Base-by-base conservation (phyloP, 1,284 basidiomycete genomes). In the Ceratobasidium sp. region DNA sequence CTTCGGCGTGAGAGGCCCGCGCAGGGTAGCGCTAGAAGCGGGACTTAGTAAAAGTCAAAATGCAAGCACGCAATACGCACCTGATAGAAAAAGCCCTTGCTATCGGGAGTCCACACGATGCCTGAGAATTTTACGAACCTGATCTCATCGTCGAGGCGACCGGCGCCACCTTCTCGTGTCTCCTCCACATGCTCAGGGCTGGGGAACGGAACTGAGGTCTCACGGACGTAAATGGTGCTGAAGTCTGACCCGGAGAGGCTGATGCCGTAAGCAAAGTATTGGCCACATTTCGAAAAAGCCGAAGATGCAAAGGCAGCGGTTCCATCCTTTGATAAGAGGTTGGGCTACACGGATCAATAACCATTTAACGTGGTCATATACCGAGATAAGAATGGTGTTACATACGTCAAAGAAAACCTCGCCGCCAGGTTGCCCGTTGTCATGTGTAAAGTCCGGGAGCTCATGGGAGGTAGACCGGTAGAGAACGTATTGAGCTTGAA, bases 81-180 rank as follows among this genome's bases (percentile, higher is more conserved):
- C 85, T 94, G 92, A 82, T 95, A 95, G 84, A 94, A 93, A 83
- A 95, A 94, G 0, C 93, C 93, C 79, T 90, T 90, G 75, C 89
- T 91, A 82, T 94, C 92, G 75, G 90, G 88, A 8, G 90, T 90
- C 94, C 94, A 95, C 39, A 85, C 85, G 66, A 94, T 87, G 11
- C 84, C 83, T 0, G 90, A 91, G 83, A 94, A 94, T 82, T 95
- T 95, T 80, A 93, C 91, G 81, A 89, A 92, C 26, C 28, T 53
- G 23, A 53, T 28, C 23, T 53, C 51, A 26, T 53, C 51, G 11
- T 53, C 26, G 23, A 53, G n/a, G 23, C 26, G 51, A 3, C 4
- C 51, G 11, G 26, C 26, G 11, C 51, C 51, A 13, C 51, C 51
- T 11, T 53, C 51, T 53, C 23, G 51, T 23, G 26, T 53, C 51